Conservation (phyloP, 768 basidiomycete genomes). For the Russula brevipes region DNA sequence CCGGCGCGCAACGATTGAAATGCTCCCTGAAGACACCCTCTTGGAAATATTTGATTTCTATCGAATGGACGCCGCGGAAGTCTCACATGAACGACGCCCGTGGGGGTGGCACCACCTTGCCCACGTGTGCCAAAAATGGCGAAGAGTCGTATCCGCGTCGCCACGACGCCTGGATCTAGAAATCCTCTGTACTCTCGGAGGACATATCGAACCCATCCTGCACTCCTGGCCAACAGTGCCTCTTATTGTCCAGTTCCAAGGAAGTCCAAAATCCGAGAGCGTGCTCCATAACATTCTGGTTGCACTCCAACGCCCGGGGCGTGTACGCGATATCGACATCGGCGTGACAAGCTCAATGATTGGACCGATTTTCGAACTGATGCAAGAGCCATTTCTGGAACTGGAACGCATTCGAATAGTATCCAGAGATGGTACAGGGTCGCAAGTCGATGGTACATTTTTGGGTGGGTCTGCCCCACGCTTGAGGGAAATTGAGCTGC, state of each 20-base stretch:
- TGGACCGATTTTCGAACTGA: slow-evolving; percentile 28
- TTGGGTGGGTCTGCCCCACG: slow-evolving; percentile 9
- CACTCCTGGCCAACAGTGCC: slow-evolving; percentile 1
- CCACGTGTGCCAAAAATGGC: slow-evolving; percentile 5
- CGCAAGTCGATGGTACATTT: slow-evolving; percentile 20
- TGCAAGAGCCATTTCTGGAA: slow-evolving; percentile 27
- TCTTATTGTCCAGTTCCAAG: not conserved
- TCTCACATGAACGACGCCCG: not conserved
- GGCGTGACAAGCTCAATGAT: not conserved
- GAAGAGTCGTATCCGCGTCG: not conserved
- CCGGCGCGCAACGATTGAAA: not conserved
- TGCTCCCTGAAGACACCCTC: not conserved
- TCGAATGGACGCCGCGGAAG: not conserved
- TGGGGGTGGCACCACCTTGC: slow-evolving; percentile 2
- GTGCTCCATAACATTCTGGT: not conserved
- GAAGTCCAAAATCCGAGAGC: not conserved
- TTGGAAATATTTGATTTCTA: not conserved
- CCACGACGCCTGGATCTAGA: not conserved
- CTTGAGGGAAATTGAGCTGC: not conserved
- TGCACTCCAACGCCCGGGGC: not conserved
- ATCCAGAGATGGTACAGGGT: slow-evolving; percentile 34
- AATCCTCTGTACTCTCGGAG: not conserved
- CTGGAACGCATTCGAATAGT: slow-evolving; percentile 19
- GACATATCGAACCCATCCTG: not conserved
- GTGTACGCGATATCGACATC: not conserved